Conservation (phyloP, 2,329 filamentous ascomycete genomes). For the Teratosphaeria nubilosa region DNA sequence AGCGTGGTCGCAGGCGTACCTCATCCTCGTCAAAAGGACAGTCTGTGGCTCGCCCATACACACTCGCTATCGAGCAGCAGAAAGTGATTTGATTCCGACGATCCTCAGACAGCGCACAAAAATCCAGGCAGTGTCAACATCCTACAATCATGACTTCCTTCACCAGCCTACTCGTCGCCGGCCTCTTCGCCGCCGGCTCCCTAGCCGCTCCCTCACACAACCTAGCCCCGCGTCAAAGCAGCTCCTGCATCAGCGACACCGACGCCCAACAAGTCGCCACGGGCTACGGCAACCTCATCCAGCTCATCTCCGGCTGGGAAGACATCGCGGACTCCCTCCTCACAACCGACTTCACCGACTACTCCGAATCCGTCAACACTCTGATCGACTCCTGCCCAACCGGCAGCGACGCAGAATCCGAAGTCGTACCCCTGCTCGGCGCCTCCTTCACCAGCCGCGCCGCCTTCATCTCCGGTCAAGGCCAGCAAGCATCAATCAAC, state of each 20-base stretch:
- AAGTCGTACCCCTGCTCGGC: conserved; percentile 10
- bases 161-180: conserved; percentile 6
- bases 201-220: conserved; percentile 4
- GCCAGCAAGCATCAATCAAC: conserved; percentile 21
- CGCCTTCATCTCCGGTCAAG: conserved; percentile 20
- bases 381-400: conserved; percentile 24
- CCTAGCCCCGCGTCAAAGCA: background rate
- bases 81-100: too few relatives aligned
- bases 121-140: background rate
- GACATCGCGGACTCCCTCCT: conserved; percentile 17
- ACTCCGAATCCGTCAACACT: conserved; percentile 24
- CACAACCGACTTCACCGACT: conserved; percentile 21
- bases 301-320: conserved; percentile 13
- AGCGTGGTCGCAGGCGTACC: background rate
- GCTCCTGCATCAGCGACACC: conserved; percentile 14
- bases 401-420: conserved; percentile 12
- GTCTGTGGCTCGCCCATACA: background rate
- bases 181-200: conserved; percentile 9
- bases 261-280: conserved; percentile 19
- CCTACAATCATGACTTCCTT: conserved; percentile 10
- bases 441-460: conserved; percentile 19
- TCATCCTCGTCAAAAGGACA: background rate
- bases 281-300: conserved; percentile 20
- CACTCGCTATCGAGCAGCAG: background rate
- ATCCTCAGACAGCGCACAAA: background rate